A percentile compares a stretch with the other conserved stretches of the same genome.
phyloP scores from a whole-genome alignment of 495 filamentous ascomycete species.

The Ascodesmis nigricans region DNA sequence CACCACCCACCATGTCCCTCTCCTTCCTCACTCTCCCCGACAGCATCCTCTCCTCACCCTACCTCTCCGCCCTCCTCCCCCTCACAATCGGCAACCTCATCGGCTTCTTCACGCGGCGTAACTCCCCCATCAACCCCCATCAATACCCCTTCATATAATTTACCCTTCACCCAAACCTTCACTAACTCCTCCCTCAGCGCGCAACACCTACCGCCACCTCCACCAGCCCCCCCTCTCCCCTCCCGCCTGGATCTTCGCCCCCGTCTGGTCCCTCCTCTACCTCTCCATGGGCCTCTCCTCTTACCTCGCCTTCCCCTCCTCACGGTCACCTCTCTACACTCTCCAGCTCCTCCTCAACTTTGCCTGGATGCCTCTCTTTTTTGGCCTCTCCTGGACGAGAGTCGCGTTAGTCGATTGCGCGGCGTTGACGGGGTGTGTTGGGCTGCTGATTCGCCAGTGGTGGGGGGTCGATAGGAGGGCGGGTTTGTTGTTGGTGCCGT shows the following conservation, averaged over 20 bases:
- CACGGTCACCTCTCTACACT: constrained; percentile 52
- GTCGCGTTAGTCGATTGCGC: constrained; percentile 57
- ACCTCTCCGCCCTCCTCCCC: constrained; percentile 47
- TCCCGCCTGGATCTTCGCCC: constrained; percentile 59
- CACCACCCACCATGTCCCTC: constrained; percentile 9
- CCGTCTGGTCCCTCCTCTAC: constrained; percentile 72
- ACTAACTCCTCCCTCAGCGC: constrained; percentile 24
- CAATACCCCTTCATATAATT: neutral
- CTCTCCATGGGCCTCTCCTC: constrained; percentile 74
- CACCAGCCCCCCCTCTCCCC: constrained; percentile 64
- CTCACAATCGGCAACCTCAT: constrained; percentile 39
- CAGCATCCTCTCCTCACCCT: constrained; percentile 39
- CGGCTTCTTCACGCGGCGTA: constrained; percentile 37
- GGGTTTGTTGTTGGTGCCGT: constrained; percentile 54
- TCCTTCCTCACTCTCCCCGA: constrained; percentile 36
- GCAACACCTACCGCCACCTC: constrained; percentile 40
- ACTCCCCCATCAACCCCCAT: neutral
- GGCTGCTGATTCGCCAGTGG: constrained; percentile 51
- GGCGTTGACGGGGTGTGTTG: constrained; percentile 43
- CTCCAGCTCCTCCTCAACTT: constrained; percentile 68
- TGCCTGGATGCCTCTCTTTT: constrained; percentile 89
- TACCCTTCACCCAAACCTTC: too few species aligned
- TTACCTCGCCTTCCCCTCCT: constrained; percentile 33
- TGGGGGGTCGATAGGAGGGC: constrained; percentile 46
- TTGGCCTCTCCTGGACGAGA: constrained; percentile 42